These are phyloP conservation scores for Colletotrichum zoysiae DNA, from an alignment of 2,329 filamentous ascomycete species.

Conservation along the genomic window DNA sequence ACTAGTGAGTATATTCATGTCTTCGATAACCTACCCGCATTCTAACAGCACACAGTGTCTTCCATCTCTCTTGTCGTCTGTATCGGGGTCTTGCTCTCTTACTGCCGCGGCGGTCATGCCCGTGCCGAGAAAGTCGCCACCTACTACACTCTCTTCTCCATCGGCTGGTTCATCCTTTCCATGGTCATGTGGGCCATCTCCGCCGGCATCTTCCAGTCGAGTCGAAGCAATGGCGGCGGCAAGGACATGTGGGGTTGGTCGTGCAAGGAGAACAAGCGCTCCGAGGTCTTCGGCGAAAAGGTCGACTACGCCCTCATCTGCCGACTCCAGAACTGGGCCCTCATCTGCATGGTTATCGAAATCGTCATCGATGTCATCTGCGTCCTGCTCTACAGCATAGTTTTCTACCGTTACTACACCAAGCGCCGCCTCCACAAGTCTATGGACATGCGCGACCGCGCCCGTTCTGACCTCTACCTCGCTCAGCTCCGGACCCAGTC, in stretches of 20 bases:
- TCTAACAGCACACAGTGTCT: conserved; percentile 63
- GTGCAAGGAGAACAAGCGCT: conserved; percentile 89
- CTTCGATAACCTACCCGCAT: not conserved
- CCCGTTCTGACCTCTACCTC: conserved; percentile 94
- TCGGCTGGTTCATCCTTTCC: conserved; percentile 93
- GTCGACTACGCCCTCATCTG: conserved; percentile 93
- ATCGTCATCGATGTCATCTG: conserved; percentile 92
- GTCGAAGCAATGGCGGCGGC: conserved; percentile 75
- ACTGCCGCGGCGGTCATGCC: conserved; percentile 88
- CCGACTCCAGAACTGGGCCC: conserved; percentile 92
- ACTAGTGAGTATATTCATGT: conserved; percentile 45
- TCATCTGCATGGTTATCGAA: conserved; percentile 98
- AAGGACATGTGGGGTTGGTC: conserved; percentile 99
- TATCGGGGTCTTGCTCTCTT: conserved; percentile 83
- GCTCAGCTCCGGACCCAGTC: conserved; percentile 87
- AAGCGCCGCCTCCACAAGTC: conserved; percentile 96
- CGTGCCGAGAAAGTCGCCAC: conserved; percentile 93
- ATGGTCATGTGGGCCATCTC: conserved; percentile 93
- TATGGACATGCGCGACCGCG: conserved; percentile 95
- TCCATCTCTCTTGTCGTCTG: conserved; percentile 85
- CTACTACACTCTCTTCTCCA: conserved; percentile 95
- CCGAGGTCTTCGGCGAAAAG: conserved; percentile 81
- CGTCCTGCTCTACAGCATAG: conserved; percentile 91
- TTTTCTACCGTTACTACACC: conserved; percentile 98
- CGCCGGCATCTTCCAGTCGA: conserved; percentile 85